Evolutionary conservation across 306 rosid species (phyloP).

Genomic region (Arachis stenosperma): DNA sequence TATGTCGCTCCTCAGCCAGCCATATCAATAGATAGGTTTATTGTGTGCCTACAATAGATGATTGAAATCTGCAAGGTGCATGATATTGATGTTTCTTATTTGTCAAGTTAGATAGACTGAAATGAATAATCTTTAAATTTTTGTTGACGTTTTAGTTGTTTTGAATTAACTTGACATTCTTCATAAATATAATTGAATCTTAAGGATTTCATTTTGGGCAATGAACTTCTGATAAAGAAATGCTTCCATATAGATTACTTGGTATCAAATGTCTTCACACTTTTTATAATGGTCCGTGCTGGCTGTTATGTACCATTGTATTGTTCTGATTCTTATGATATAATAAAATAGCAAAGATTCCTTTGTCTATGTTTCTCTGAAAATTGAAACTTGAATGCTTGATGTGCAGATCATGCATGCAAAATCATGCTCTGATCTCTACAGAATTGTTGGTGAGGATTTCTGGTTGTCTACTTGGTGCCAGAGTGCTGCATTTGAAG

Average conservation of each 20-base stretch:
- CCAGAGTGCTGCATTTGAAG: conserved; percentile 86
- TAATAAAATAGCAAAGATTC: conserved; percentile 18
- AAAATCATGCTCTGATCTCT: conserved; percentile 88
- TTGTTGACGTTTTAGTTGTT: conserved; percentile 12
- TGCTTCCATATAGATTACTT: conserved; percentile 15
- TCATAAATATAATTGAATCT: conserved; percentile 28
- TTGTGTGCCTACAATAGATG: not conserved
- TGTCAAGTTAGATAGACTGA: not conserved
- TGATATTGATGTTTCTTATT: conserved; percentile 22
- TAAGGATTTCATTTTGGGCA: conserved; percentile 5
- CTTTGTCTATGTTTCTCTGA: not conserved
- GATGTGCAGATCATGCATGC: conserved; percentile 72
- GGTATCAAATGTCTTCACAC: conserved; percentile 3
- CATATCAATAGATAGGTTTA: conserved; percentile 21
- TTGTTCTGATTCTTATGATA: not conserved
- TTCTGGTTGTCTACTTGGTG: conserved; percentile 97
- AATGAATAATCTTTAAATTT: conserved; percentile 16
- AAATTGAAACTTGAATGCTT: conserved; percentile 32
- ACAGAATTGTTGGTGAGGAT: conserved; percentile 80
- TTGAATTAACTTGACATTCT: conserved; percentile 20
- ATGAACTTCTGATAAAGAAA: not conserved
- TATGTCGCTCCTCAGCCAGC: not conserved
- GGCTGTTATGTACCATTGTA: conserved; percentile 9
- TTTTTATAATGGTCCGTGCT: not conserved
- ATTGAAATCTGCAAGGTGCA: conserved; percentile 17